Evolutionary conservation across 2,329 filamentous ascomycete genomes (phyloP), one percentile per base, ranked within the genome.

Genomic region (Penicillium sp.): DNA sequence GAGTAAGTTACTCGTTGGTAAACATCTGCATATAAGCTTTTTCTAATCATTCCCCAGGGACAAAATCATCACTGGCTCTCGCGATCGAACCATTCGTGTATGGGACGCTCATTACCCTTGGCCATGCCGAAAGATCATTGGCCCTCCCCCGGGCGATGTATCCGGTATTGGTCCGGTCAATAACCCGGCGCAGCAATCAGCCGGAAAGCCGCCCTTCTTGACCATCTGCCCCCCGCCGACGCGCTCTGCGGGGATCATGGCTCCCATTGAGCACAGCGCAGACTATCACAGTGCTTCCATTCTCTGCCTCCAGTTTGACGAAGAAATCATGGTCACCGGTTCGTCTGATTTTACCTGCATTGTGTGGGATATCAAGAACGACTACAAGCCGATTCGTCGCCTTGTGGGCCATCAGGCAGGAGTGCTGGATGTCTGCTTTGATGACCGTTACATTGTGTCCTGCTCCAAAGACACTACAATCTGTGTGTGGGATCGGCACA

Each of bases 391-490:
- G 0, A 81, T 95, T 52, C 83, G 81, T 43, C 85, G 88, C 29
- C 82, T 98, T 13, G 73, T 75, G 29, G 82, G 85, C 54, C 93
- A 98, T 72, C 81, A 80, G 5, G 88, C 88, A 3, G 91, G 93
- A 44, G 90, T 98, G 35, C 79, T 98, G 13, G 93, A 98, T 65
- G 83, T 98, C 8, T 90, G 88, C 57, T 91, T 98, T 57, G 89
- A 98, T 66, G 81, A 88, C 56, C 84, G 85, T 60, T 85, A 95
- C 70, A 96, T 98, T 61, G 85, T 97, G 43, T 96, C 91, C 4
- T 98, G 91, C 75, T 95, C 88, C 66, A 98, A 98, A 71, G 93
- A 98, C 69, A 83, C 85, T 34, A 90, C 80, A 55, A 95, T 98
- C 64, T 94, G 90, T 64, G 83, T 98, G 24, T 97, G 91, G 91